phyloP scores from a whole-genome alignment of 129 eudicot genomes.

The Flaveria ramosissima region DNA sequence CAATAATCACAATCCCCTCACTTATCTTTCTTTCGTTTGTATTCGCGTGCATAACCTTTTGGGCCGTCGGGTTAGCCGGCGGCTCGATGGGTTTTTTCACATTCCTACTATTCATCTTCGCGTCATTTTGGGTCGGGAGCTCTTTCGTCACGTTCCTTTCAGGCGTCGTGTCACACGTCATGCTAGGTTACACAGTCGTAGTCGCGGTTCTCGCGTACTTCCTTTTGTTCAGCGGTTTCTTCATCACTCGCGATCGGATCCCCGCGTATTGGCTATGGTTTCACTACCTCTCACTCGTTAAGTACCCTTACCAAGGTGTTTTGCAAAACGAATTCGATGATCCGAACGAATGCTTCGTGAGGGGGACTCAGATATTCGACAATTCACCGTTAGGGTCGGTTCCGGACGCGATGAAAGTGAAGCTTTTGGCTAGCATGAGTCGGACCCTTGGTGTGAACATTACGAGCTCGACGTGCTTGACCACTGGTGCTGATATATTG shows the following conservation, averaged over 20 bases:
- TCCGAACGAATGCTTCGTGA: conserved; percentile 62
- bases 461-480: conserved; percentile 68
- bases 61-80: conserved; percentile 77
- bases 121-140: conserved; percentile 94
- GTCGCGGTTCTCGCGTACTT: conserved; percentile 78
- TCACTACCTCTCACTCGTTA: conserved; percentile 81
- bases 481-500: conserved; percentile 69
- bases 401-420: conserved; percentile 60
- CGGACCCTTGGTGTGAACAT: conserved; percentile 57
- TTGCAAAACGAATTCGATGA: conserved; percentile 79
- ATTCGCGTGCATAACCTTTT: conserved; percentile 66
- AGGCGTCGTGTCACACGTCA: conserved; percentile 67
- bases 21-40: conserved; percentile 59
- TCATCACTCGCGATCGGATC: conserved; percentile 72
- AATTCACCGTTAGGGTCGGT: conserved; percentile 55
- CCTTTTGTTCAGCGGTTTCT: conserved; percentile 80
- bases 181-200: conserved; percentile 84
- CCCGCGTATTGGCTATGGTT: conserved; percentile 93
- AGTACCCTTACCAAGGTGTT: conserved; percentile 85
- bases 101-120: conserved; percentile 58
- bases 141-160: conserved; percentile 92
- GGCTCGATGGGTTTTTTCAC: conserved; percentile 65
- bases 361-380: conserved; percentile 79
- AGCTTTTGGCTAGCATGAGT: conserved; percentile 60
- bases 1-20: conserved; percentile 67